Conservation (phyloP, 31 red algal species). For the Endocladia muricata region DNA sequence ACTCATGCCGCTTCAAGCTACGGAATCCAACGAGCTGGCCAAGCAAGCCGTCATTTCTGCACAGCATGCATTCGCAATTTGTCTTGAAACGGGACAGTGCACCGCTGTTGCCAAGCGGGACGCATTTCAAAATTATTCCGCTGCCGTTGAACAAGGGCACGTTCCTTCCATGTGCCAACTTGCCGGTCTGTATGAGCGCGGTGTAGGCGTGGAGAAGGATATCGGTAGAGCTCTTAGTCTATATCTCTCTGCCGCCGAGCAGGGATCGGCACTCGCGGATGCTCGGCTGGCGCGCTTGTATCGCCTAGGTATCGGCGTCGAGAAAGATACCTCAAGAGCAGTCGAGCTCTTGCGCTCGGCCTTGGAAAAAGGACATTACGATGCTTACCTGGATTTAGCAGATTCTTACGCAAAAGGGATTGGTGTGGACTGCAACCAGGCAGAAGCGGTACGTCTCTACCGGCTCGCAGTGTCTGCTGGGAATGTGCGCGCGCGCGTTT, state of each 20-base stretch:
- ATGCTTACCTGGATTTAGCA: conserved; percentile 13
- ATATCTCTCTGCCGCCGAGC: conserved; percentile 8
- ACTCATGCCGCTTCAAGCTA: too few species aligned
- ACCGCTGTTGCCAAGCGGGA: neutral
- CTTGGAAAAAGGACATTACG: conserved; percentile 9
- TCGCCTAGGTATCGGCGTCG: conserved; percentile 16
- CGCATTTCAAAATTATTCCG: neutral
- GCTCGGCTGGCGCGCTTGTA: conserved; percentile 4
- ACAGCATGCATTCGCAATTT: neutral
- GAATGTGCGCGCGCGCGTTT: neutral
- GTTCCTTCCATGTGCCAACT: neutral
- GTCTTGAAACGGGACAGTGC: neutral
- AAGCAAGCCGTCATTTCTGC: neutral
- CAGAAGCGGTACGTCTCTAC: conserved; percentile 23
- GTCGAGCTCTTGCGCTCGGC: conserved; percentile 10
- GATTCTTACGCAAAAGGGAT: conserved; percentile 9
- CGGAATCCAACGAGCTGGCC: too few species aligned
- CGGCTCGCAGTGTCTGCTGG: neutral
- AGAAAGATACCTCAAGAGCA: conserved; percentile 7
- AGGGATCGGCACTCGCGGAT: neutral
- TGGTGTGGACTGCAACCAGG: neutral
- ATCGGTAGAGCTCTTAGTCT: neutral
- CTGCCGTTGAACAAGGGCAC: conserved; percentile 3
- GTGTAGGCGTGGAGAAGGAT: conserved; percentile 29
- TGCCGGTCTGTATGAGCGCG: conserved; percentile 3